Evolutionary conservation across 352 stramenopile species (phyloP).

Genomic region (Vaucheria bursata): DNA sequence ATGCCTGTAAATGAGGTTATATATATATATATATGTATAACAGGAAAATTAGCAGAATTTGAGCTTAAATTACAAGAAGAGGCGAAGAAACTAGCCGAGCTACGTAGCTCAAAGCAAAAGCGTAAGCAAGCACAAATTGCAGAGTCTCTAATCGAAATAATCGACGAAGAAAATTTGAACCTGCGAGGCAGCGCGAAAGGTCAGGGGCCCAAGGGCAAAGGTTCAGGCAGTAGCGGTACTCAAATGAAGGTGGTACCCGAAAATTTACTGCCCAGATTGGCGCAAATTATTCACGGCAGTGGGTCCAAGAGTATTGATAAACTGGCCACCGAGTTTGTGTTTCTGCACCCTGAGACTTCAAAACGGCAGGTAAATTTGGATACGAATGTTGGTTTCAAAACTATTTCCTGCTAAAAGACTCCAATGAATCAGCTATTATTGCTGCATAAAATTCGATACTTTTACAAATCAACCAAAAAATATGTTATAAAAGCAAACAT

Average conservation of each 20-base stretch:
- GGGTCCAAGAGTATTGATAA: conserved; percentile 45
- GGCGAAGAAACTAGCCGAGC: conserved; percentile 21
- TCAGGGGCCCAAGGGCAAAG: not conserved
- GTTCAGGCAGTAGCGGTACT: not conserved
- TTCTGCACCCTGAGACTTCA: conserved; percentile 45
- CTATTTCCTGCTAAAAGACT: too few relatives aligned
- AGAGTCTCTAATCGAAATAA: not conserved
- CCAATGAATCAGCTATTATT: too few relatives aligned
- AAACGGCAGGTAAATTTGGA: conserved; percentile 47
- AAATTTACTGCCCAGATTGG: conserved; percentile 23
- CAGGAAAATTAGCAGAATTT: conserved; percentile 6
- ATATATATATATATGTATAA: not conserved
- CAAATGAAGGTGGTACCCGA: conserved; percentile 36
- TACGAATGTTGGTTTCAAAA: too few relatives aligned
- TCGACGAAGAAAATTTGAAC: not conserved
- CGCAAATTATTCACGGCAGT: conserved; percentile 21
- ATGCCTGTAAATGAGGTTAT: not conserved
- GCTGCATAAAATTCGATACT: too few relatives aligned
- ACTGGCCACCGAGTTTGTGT: conserved; percentile 39
- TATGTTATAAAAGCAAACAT: too few relatives aligned
- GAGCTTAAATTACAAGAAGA: not conserved
- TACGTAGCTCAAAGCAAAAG: conserved; percentile 32
- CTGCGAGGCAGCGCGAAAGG: not conserved
- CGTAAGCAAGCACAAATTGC: conserved; percentile 14
- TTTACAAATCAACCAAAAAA: too few relatives aligned